phyloP scores from a whole-genome alignment of 768 basidiomycete genomes.

The Amanita muscaria region DNA sequence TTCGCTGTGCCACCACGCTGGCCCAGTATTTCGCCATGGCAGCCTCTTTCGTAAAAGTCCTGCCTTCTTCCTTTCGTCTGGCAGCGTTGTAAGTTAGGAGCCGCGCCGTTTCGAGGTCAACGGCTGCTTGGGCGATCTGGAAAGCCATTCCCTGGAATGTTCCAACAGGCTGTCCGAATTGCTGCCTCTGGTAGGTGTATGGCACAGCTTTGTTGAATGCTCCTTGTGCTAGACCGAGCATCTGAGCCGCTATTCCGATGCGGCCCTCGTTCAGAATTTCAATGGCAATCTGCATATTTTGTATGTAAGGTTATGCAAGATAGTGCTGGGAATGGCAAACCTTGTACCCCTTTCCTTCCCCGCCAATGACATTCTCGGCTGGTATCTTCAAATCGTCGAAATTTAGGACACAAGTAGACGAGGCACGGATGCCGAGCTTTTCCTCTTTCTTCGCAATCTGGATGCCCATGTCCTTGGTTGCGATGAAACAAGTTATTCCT shows the following conservation, averaged over 20 bases:
- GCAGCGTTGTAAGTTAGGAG: constrained; percentile 96
- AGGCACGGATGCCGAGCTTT: constrained; percentile 94
- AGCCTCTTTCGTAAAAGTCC: constrained; percentile 82
- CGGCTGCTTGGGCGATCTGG: constrained; percentile 86
- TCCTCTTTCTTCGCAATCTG: constrained; percentile 98
- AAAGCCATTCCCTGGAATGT: constrained; percentile 95
- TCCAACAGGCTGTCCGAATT: constrained; percentile 91
- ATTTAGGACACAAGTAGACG: constrained; percentile 88
- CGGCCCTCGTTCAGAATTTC: constrained; percentile 96
- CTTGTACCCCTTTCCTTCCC: constrained; percentile 90
- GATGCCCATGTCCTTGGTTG: constrained; percentile 94
- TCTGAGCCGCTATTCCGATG: constrained; percentile 97
- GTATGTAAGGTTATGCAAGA: constrained; percentile 1
- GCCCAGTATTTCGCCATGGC: constrained; percentile 97
- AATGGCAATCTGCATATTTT: constrained; percentile 64
- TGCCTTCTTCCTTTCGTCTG: constrained; percentile 85
- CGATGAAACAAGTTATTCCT: constrained; percentile 96
- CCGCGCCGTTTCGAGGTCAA: constrained; percentile 84
- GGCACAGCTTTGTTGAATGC: constrained; percentile 94
- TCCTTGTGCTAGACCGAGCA: constrained; percentile 96
- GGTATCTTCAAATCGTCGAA: constrained; percentile 88
- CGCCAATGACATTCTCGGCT: constrained; percentile 85
- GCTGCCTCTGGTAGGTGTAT: constrained; percentile 88
- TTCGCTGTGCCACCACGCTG: constrained; percentile 81
- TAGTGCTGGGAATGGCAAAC: constrained; percentile 18